phyloP scores from a whole-genome alignment of 1,284 basidiomycete genomes.

The Sporisorium iseilematis-ciliati region DNA sequence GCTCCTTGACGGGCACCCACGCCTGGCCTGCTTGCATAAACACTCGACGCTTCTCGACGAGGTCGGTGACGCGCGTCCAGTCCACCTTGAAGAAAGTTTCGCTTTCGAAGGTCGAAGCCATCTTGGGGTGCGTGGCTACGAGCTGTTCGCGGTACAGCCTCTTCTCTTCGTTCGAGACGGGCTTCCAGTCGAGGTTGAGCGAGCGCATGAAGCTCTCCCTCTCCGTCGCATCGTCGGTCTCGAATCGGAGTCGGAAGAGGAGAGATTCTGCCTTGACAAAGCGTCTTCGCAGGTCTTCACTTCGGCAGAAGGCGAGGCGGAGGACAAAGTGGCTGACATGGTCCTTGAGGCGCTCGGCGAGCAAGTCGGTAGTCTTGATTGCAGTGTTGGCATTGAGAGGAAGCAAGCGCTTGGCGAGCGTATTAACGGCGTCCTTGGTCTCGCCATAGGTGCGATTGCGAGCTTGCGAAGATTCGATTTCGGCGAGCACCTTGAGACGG shows the following conservation, averaged over 20 bases:
- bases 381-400: conserved; percentile 77
- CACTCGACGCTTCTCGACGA: conserved; percentile 87
- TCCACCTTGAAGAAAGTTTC: conserved; percentile 80
- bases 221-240: conserved; percentile 77
- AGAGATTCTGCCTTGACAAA: conserved; percentile 91
- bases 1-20: conserved; percentile 85
- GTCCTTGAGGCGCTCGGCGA: conserved; percentile 82
- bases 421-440: conserved; percentile 76
- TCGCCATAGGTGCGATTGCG: conserved; percentile 85
- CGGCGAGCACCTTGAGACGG: conserved; percentile 85
- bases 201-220: conserved; percentile 79
- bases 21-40: conserved; percentile 86
- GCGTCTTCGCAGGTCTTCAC: conserved; percentile 88
- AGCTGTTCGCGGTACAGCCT: conserved; percentile 74
- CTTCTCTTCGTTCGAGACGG: conserved; percentile 79
- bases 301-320: conserved; percentile 92
- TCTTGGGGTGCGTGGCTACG: conserved; percentile 60
- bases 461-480: conserved; percentile 92
- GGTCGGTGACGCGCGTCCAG: conserved; percentile 93
- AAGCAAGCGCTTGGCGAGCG: conserved; percentile 79
- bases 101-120: conserved; percentile 69
- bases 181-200: conserved; percentile 82
- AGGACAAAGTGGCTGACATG: conserved; percentile 95
- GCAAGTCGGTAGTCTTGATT: conserved; percentile 72
- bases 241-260: conserved; percentile 87